phyloP scores from a whole-genome alignment of 2,329 filamentous ascomycete species.

The Microascus cirrosus region DNA sequence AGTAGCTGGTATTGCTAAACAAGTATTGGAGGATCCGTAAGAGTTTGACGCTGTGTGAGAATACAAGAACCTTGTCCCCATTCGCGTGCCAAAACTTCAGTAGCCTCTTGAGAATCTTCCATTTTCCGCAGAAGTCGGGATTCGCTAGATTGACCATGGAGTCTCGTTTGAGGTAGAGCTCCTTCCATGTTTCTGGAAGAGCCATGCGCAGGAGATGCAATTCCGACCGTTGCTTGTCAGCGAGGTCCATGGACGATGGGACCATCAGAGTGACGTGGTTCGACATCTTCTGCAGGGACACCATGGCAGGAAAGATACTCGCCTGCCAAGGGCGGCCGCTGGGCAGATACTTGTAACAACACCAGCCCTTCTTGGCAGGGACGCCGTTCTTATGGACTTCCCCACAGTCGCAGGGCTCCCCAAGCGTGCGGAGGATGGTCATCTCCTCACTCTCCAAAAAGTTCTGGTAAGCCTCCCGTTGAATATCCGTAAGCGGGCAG shows the following conservation, averaged over 20 bases:
- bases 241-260: conserved; percentile 50
- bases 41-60: conserved; percentile 82
- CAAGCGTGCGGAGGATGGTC: conserved; percentile 54
- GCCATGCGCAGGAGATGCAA: conserved; percentile 63
- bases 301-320: conserved; percentile 76
- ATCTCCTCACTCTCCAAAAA: conserved; percentile 63
- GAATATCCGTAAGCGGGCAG: conserved; percentile 75
- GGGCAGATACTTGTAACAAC: conserved; percentile 53
- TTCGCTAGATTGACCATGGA: conserved; percentile 73
- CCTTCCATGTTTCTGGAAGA: conserved; percentile 63
- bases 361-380: conserved; percentile 54
- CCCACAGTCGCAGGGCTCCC: conserved; percentile 58
- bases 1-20: conserved; percentile 82
- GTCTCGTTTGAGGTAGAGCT: conserved; percentile 64
- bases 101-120: conserved; percentile 80
- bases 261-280: conserved; percentile 89
- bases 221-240: conserved; percentile 69
- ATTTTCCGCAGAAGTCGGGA: conserved; percentile 91
- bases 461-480: conserved; percentile 72
- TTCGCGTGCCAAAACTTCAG: conserved; percentile 82
- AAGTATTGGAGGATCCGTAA: conserved; percentile 75
- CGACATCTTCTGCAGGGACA: conserved; percentile 72
- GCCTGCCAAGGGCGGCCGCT: conserved; percentile 59
- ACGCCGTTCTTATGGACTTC: conserved; percentile 30
- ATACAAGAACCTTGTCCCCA: conserved; percentile 90